Base-by-base conservation (phyloP, 768 basidiomycete species). In the Xerocomus spinulosus region DNA sequence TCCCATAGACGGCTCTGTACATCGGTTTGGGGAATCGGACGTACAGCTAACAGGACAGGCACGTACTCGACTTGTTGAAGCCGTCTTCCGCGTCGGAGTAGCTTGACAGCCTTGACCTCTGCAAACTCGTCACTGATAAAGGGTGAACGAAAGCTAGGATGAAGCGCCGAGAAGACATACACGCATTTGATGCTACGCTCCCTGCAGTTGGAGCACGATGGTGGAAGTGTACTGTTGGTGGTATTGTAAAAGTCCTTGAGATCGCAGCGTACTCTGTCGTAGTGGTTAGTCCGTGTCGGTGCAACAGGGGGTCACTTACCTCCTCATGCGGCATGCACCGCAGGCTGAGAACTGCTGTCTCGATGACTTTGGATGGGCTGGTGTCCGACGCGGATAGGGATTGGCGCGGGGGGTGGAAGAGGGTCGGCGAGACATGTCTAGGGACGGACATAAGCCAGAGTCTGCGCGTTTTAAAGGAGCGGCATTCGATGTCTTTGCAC, bases 151-250 rank as follows among this genome's bases (percentile, higher is more conserved):
- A 34, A 17, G 32, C n/a, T 33, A 48, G 35, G 4, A 41, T 6
- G 4, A 24, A 10, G 7, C 15, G n/a, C 21, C 32, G 33, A 34
- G n/a, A 18, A 13, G 15, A 80, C 91, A 57, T 74, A 92, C 91
- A 95, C 85, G 87, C 93, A 95, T 77, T 90, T 89, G 30, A 92
- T 78, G 20, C 82, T 83, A 36, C 93, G 85, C 65, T 94, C 90
- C 57, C 75, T 82, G 68, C 93, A 96, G 64, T 95, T 95, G 8
- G 90, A 87, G 67, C 93, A 96, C 9, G 81, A 76, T 2, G 74
- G 69, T 17, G 60, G 70, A 15, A 68, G 72, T 4, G 59, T 48
- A 28, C 55, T 78, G 72, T 55, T 67, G 65, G 74, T 63, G n/a
- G 73, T 64, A 33, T 80, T 69, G 44, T 80, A 76, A 35, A 85